Percentiles rank a stretch among this genome's conserved stretches.
Evolutionary conservation across 1,139 yeast species (phyloP).

Genomic region (Sugiyamaella sp.): DNA sequence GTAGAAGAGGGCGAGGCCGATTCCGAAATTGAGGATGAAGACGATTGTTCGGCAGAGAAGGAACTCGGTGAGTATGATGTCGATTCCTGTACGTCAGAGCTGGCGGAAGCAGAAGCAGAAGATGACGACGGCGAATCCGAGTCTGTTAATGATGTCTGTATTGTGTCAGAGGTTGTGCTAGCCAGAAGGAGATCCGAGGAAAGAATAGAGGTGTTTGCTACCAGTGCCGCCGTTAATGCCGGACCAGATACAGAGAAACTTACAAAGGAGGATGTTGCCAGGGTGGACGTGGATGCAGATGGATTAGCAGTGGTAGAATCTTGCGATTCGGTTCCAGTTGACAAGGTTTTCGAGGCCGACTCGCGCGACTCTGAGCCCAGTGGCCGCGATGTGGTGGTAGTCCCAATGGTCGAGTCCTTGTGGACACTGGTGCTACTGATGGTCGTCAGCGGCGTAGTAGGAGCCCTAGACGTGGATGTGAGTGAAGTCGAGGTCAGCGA

Average conservation of each 20-base stretch:
- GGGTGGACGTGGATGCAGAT: constrained; percentile 11
- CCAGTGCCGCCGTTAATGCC: constrained; percentile 4
- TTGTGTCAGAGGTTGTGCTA: constrained; percentile 6
- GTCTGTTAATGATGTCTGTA: constrained; percentile 10
- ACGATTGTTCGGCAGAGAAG: neutral
- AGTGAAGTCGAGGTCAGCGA: neutral
- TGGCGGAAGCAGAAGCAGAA: neutral
- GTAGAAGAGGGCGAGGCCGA: neutral
- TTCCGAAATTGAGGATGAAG: constrained; percentile 4
- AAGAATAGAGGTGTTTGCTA: neutral
- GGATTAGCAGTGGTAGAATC: neutral
- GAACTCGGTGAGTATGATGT: neutral
- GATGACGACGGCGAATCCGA: constrained; percentile 1
- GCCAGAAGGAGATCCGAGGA: neutral
- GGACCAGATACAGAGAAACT: constrained; percentile 8
- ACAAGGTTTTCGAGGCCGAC: neutral
- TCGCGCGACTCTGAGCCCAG: neutral
- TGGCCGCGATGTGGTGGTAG: constrained; percentile 5
- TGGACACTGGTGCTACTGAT: neutral
- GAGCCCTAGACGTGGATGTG: neutral
- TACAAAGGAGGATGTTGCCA: constrained; percentile 11
- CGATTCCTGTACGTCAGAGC: neutral
- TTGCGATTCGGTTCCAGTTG: neutral
- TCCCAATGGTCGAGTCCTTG: constrained; percentile 6
- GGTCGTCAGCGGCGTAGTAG: constrained; percentile 2